phyloP scores from a whole-genome alignment of 345 rosid genomes.

The Barbarea vulgaris region DNA sequence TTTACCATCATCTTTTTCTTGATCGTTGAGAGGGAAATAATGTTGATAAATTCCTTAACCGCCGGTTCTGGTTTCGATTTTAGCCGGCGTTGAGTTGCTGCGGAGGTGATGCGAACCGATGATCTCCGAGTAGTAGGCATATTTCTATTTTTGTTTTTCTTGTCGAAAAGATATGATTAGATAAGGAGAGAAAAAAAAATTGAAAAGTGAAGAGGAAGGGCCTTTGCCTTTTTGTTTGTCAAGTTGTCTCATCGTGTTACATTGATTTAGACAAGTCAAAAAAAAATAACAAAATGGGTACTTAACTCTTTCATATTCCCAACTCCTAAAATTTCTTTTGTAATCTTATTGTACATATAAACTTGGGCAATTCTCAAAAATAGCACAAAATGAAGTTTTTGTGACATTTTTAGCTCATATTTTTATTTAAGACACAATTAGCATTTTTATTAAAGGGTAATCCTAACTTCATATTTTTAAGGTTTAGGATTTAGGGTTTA shows the following conservation, averaged over 20 bases:
- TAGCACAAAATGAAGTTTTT: too few species aligned
- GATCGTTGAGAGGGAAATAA: neutral
- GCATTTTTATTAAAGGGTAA: too few species aligned
- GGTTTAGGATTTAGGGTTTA: too few species aligned
- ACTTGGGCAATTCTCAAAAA: too few species aligned
- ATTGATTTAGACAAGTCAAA: neutral
- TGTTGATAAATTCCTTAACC: slow-evolving; percentile 18
- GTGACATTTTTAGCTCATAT: too few species aligned
- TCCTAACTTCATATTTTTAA: too few species aligned
- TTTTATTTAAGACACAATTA: too few species aligned
- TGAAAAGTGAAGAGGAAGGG: neutral
- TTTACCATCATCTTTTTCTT: slow-evolving; percentile 28
- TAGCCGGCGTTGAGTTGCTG: slow-evolving; percentile 12
- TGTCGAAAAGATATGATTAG: neutral
- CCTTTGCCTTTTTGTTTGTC: neutral
- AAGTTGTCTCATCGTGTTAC: neutral
- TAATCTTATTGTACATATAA: too few species aligned
- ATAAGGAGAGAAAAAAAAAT: neutral
- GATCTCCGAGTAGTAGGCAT: slow-evolving; percentile 19
- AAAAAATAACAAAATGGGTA: too few species aligned
- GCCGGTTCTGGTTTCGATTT: slow-evolving; percentile 13
- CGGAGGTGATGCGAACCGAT: neutral
- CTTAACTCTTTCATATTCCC: too few species aligned
- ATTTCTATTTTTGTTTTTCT: neutral
- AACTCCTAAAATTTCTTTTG: too few species aligned